These are phyloP conservation scores for Colletotrichum musae DNA, from an alignment of 2,329 filamentous ascomycete species.

Conservation along the genomic window DNA sequence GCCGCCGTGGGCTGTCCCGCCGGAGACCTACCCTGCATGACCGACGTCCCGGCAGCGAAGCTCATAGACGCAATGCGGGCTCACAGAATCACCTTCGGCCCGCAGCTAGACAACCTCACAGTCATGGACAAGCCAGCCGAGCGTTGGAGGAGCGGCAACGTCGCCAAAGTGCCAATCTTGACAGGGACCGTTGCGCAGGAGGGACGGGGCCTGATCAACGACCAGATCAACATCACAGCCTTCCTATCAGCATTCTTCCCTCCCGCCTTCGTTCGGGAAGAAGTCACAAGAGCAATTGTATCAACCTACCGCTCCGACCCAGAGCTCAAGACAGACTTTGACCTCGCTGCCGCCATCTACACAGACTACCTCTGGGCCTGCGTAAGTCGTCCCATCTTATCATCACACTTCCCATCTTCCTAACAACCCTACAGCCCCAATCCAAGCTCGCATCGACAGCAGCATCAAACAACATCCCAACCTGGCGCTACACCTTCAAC, in stretches of 20 bases:
- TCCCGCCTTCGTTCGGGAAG: neutral
- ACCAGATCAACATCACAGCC: conserved; percentile 41
- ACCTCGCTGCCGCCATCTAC: conserved; percentile 45
- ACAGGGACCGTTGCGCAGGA: conserved; percentile 47
- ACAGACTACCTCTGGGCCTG: conserved; percentile 48
- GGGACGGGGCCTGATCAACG: conserved; percentile 44
- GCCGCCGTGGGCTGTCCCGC: conserved; percentile 41
- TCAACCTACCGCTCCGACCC: conserved; percentile 40
- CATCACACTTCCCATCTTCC: neutral
- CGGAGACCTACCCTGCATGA: conserved; percentile 44
- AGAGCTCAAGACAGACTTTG: conserved; percentile 43
- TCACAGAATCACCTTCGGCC: conserved; percentile 27
- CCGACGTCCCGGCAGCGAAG: conserved; percentile 31
- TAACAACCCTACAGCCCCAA: conserved; percentile 43
- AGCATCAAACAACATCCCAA: conserved; percentile 40
- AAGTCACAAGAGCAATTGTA: conserved; percentile 36
- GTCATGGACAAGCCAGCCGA: conserved; percentile 38
- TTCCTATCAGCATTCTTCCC: conserved; percentile 44
- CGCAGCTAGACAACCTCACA: conserved; percentile 43
- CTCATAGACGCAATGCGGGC: conserved; percentile 42
- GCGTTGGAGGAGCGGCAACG: conserved; percentile 43
- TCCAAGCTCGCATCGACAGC: conserved; percentile 44
- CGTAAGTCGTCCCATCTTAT: conserved; percentile 41
- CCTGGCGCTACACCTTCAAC: conserved; percentile 49
- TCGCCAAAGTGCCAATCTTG: conserved; percentile 45